Evolutionary conservation across 257 asterid species (phyloP).

Genomic region (Jacaranda mimosifolia): DNA sequence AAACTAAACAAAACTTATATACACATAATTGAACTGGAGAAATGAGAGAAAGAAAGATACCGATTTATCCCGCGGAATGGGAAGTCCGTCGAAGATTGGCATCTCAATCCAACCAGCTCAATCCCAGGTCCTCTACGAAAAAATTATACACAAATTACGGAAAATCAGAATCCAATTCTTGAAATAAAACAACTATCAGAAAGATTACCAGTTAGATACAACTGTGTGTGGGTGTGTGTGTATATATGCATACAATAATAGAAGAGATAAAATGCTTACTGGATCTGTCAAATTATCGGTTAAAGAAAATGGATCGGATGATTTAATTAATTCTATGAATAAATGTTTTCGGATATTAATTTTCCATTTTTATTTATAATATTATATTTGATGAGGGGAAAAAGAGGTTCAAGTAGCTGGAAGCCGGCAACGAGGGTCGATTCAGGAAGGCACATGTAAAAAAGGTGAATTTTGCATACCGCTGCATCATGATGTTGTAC

Average conservation of each 20-base stretch:
- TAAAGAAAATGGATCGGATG: constrained; percentile 36
- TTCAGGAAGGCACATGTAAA: neutral
- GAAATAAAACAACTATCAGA: constrained; percentile 7
- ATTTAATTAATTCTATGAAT: constrained; percentile 30
- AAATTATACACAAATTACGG: constrained; percentile 6
- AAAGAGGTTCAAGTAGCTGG: constrained; percentile 31
- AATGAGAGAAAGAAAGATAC: constrained; percentile 33
- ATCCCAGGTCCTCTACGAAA: constrained; percentile 37
- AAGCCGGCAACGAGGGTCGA: constrained; percentile 24
- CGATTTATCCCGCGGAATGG: constrained; percentile 83
- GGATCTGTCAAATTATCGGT: constrained; percentile 40
- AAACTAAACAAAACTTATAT: constrained; percentile 17
- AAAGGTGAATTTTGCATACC: constrained; percentile 24
- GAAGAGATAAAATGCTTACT: constrained; percentile 38
- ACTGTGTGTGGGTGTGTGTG: neutral
- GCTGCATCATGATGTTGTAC: constrained; percentile 37
- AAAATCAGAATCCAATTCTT: constrained; percentile 32
- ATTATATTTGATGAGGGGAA: constrained; percentile 15
- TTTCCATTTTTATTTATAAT: neutral
- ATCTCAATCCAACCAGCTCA: constrained; percentile 64
- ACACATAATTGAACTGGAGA: neutral
- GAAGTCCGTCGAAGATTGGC: constrained; percentile 93
- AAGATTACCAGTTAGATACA: constrained; percentile 10
- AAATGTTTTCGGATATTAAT: constrained; percentile 26
- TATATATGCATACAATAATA: constrained; percentile 4